These are phyloP conservation scores for Kwoniella botswanensis DNA, from an alignment of 768 basidiomycete genomes.

Conservation along the genomic window DNA sequence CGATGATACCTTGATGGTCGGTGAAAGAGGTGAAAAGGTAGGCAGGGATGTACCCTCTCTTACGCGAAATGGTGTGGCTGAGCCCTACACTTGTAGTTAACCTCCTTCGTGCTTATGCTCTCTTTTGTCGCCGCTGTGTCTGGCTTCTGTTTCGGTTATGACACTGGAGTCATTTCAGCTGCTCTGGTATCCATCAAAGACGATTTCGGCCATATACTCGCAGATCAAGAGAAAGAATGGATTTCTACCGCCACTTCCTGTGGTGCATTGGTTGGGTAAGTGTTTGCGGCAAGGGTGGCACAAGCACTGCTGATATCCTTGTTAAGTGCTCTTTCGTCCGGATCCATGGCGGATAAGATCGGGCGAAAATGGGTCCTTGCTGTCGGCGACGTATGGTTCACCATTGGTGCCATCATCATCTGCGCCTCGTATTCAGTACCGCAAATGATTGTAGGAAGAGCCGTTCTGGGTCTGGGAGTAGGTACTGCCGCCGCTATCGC, in stretches of 20 bases:
- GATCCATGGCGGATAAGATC: slow-evolving; percentile 40
- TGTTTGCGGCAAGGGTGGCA: background rate
- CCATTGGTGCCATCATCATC: slow-evolving; percentile 43
- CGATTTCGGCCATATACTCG: slow-evolving; percentile 41
- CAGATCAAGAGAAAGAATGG: slow-evolving; percentile 43
- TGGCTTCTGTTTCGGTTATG: slow-evolving; percentile 50
- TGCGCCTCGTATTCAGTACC: slow-evolving; percentile 35
- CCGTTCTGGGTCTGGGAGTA: slow-evolving; percentile 43
- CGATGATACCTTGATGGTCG: slow-evolving; percentile 37
- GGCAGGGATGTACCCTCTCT: background rate
- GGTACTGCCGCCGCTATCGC: slow-evolving; percentile 42
- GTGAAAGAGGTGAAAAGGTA: slow-evolving; percentile 39
- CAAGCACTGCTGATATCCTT: background rate
- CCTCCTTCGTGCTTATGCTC: slow-evolving; percentile 30
- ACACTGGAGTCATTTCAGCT: slow-evolving; percentile 47
- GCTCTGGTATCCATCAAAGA: slow-evolving; percentile 38
- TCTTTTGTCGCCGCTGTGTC: slow-evolving; percentile 38
- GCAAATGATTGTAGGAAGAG: slow-evolving; percentile 44
- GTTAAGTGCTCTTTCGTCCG: slow-evolving; percentile 28
- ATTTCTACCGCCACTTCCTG: slow-evolving; percentile 40
- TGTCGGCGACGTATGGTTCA: slow-evolving; percentile 42
- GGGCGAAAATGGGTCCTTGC: slow-evolving; percentile 51
- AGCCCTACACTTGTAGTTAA: slow-evolving; percentile 18
- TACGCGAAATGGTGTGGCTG: no score
- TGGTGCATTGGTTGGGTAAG: slow-evolving; percentile 41